These are phyloP conservation scores for Colletotrichum viniferum DNA, from an alignment of 2,329 filamentous ascomycete genomes.

Conservation along the genomic window DNA sequence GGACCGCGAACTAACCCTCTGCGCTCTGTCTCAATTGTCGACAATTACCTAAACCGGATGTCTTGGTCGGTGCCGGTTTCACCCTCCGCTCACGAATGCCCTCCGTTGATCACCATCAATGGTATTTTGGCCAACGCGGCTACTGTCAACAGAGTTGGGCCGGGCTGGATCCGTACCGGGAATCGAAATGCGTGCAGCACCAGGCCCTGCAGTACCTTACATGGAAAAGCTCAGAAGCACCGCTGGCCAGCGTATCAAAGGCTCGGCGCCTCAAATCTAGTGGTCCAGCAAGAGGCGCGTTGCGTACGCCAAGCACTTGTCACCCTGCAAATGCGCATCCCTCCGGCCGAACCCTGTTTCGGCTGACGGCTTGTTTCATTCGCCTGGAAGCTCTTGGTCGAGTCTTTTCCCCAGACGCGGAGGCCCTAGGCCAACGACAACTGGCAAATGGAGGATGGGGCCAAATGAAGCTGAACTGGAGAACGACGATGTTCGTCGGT, in stretches of 20 bases:
- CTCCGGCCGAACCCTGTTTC: neutral
- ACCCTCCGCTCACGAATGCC: neutral
- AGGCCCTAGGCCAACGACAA: neutral
- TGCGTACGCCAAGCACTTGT: slow-evolving; percentile 12
- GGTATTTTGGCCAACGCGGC: neutral
- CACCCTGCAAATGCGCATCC: slow-evolving; percentile 2
- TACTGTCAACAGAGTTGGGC: neutral
- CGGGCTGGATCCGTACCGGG: neutral
- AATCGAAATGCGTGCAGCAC: neutral
- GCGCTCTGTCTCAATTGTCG: neutral
- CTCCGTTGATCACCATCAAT: neutral
- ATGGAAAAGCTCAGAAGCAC: neutral
- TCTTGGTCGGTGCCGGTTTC: neutral
- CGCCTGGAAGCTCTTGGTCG: neutral
- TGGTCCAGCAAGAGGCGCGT: neutral
- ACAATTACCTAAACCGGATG: neutral
- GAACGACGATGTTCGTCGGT: neutral
- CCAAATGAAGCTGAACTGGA: neutral
- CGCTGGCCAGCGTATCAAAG: neutral
- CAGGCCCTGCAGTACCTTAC: slow-evolving; percentile 13
- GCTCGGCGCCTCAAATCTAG: neutral
- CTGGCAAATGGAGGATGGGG: neutral
- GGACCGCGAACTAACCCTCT: neutral
- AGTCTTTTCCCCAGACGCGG: neutral
- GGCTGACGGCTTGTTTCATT: neutral